phyloP scores from a whole-genome alignment of 129 eudicot species.

The Saposhnikovia divaricata region DNA sequence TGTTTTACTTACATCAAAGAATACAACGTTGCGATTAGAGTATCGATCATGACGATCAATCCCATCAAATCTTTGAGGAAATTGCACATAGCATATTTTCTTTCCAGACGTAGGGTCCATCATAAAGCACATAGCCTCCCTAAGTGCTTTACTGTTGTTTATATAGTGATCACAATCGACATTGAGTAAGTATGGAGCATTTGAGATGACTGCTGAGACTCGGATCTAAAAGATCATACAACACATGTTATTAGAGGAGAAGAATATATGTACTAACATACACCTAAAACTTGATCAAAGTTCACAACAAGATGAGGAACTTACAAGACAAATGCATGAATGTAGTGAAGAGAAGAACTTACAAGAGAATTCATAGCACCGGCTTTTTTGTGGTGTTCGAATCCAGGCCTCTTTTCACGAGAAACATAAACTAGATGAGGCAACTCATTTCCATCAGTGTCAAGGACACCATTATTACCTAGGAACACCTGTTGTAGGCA shows the following conservation, averaged over 20 bases:
- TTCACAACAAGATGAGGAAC: not conserved
- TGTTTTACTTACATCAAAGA: constrained; percentile 32
- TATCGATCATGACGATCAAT: constrained; percentile 42
- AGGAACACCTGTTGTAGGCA: constrained; percentile 26
- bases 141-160: constrained; percentile 40
- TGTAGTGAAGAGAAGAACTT: not conserved
- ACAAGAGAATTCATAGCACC: constrained; percentile 33
- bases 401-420: constrained; percentile 43
- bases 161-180: constrained; percentile 51
- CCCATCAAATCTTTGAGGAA: constrained; percentile 46
- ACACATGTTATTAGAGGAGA: not conserved
- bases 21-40: constrained; percentile 41
- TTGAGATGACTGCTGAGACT: constrained; percentile 39
- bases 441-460: constrained; percentile 28
- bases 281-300: not conserved
- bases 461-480: constrained; percentile 31
- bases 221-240: constrained; percentile 19
- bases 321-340: not conserved
- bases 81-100: constrained; percentile 44
- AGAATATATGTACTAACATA: not conserved
- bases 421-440: constrained; percentile 38
- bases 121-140: constrained; percentile 49
- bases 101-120: constrained; percentile 45
- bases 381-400: constrained; percentile 36
- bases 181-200: constrained; percentile 42